phyloP scores from a whole-genome alignment of 306 rosid genomes.

The Cicer bijugum region DNA sequence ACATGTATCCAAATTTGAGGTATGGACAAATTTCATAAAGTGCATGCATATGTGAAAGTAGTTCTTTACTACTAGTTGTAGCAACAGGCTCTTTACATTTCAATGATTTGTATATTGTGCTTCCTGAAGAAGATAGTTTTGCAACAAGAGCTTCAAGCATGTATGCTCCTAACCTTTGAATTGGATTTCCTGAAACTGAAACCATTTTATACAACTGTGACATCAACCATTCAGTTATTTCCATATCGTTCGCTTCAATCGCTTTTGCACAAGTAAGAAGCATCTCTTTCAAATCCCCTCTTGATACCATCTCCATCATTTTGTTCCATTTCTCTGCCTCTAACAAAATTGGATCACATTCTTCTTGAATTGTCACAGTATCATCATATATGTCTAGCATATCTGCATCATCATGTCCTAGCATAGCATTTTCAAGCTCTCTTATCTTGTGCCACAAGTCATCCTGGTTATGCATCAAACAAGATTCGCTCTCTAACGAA shows the following conservation, averaged over 20 bases:
- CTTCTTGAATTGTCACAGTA: constrained; percentile 34
- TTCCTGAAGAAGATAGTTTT: constrained; percentile 79
- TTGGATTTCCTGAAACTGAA: constrained; percentile 76
- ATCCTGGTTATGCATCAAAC: constrained; percentile 57
- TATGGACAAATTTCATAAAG: constrained; percentile 85
- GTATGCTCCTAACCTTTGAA: constrained; percentile 88
- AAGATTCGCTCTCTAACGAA: constrained; percentile 62
- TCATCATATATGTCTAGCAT: constrained; percentile 43
- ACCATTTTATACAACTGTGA: constrained; percentile 74
- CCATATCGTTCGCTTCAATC: constrained; percentile 59
- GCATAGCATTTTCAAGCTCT: constrained; percentile 81
- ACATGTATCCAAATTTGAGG: constrained; percentile 85
- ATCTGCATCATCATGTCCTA: constrained; percentile 70
- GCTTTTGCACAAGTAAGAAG: constrained; percentile 82
- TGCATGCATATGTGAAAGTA: constrained; percentile 77
- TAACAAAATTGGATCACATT: constrained; percentile 40
- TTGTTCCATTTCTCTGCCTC: constrained; percentile 64
- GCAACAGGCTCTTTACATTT: constrained; percentile 75
- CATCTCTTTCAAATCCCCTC: constrained; percentile 72
- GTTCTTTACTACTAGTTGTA: constrained; percentile 53
- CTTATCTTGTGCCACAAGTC: constrained; percentile 78
- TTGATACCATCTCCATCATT: constrained; percentile 61
- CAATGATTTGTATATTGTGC: constrained; percentile 73
- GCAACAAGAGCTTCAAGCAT: constrained; percentile 88
- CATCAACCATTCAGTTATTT: constrained; percentile 67